Evolutionary conservation across 139 green algal genomes (phyloP).

Genomic region (Mychonastes homosphaera): DNA sequence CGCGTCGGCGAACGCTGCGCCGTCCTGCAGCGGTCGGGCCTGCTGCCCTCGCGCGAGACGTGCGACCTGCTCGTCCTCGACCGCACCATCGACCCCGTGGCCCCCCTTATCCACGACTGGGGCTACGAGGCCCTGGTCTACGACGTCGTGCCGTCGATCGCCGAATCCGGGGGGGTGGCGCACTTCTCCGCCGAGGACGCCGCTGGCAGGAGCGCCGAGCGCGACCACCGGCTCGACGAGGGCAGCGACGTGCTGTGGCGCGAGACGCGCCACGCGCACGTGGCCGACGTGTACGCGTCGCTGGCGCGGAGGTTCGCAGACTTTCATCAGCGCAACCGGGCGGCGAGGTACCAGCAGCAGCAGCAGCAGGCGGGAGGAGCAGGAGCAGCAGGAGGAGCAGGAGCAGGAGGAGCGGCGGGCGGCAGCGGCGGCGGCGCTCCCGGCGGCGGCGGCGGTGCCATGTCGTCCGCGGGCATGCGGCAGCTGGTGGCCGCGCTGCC

Average conservation of each 20-base stretch:
- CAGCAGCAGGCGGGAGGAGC: neutral
- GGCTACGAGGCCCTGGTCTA: conserved; percentile 91
- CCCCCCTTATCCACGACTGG: conserved; percentile 96
- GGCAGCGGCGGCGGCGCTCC: neutral
- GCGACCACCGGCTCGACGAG: neutral
- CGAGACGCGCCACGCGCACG: conserved; percentile 84
- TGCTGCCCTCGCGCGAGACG: conserved; percentile 43
- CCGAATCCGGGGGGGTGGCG: neutral
- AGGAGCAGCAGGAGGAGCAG: neutral
- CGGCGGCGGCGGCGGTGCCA: neutral
- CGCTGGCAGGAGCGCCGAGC: neutral
- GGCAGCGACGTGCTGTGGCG: neutral
- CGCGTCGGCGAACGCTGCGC: neutral
- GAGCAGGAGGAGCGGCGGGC: neutral
- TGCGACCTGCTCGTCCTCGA: conserved; percentile 92
- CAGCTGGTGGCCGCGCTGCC: conserved; percentile 67
- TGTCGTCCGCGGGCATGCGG: conserved; percentile 42
- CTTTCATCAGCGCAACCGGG: conserved; percentile 63
- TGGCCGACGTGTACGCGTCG: conserved; percentile 58
- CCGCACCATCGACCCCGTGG: conserved; percentile 58
- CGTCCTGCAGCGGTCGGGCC: conserved; percentile 1
- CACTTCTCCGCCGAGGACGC: neutral
- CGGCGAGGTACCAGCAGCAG: conserved; percentile 26
- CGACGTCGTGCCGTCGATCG: conserved; percentile 63
- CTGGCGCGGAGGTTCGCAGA: conserved; percentile 32